A percentile compares a stretch with the other conserved stretches of the same genome.
Conservation (phyloP, 2,329 filamentous ascomycete species). For the Aspergillus melleus region DNA sequence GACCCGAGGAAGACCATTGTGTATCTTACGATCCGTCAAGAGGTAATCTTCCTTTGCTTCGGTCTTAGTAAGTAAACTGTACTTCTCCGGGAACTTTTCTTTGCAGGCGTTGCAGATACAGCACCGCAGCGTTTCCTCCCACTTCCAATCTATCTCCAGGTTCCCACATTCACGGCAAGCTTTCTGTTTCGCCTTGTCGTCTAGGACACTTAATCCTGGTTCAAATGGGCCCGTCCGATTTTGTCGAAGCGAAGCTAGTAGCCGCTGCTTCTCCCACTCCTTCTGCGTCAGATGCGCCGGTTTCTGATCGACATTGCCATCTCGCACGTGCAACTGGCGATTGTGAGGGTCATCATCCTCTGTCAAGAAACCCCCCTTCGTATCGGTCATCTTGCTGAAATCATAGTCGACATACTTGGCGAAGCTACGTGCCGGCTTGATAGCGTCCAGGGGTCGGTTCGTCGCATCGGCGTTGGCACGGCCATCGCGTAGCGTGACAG, state of each 20-base stretch:
- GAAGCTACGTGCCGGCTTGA: constrained; percentile 82
- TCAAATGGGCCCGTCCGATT: constrained; percentile 82
- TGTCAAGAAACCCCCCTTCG: constrained; percentile 93
- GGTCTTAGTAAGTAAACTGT: constrained; percentile 93
- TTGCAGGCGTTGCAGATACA: constrained; percentile 82
- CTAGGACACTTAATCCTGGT: constrained; percentile 76
- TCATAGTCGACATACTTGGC: constrained; percentile 96
- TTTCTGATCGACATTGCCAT: constrained; percentile 59
- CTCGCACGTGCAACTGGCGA: constrained; percentile 64
- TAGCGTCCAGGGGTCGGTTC: constrained; percentile 46
- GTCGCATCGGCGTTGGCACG: constrained; percentile 32
- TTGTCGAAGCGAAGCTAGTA: constrained; percentile 70
- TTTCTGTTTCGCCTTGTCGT: constrained; percentile 63
- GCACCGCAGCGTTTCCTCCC: constrained; percentile 79
- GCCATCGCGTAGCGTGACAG: constrained; percentile 66
- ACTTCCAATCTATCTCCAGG: constrained; percentile 91
- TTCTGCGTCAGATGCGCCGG: constrained; percentile 84
- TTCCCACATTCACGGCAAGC: constrained; percentile 80
- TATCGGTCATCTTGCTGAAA: constrained; percentile 96
- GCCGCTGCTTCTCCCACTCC: constrained; percentile 85
- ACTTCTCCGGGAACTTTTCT: constrained; percentile 86
- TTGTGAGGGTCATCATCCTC: constrained; percentile 89
- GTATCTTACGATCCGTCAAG: constrained; percentile 75
- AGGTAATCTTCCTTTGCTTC: constrained; percentile 95
- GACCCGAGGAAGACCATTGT: neutral